Base-by-base conservation (phyloP, 495 filamentous ascomycete species). In the Penicillium paradoxum region DNA sequence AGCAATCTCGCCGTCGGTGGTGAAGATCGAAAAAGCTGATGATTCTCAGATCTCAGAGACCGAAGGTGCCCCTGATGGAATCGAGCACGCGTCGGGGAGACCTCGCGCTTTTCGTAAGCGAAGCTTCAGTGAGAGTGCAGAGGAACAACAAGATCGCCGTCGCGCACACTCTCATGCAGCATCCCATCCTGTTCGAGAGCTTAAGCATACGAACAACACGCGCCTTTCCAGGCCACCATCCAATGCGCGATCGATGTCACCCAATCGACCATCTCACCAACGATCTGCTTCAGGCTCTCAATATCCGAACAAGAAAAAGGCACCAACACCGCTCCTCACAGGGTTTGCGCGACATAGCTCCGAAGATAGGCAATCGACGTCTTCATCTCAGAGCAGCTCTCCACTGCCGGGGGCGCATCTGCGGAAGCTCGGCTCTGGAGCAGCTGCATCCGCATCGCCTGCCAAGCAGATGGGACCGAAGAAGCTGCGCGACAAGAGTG, bases 401-500 rank as follows among this genome's bases (percentile, higher is more conserved):
- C 83, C 86, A 2, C 74, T 87, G 58, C 84, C 83, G 41, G 86
- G 81, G 56, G 81, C 79, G 53, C 85, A 84, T 36, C 53, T 86
- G 30, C 83, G 85, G 32, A 86, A 80, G 57, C 70, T 88, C 36
- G 79, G 83, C 11, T 87, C 74, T 68, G 45, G 80, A 67, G 58
- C 78, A 66, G 58, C 82, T 65, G 55, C 76, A 17, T 73, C 75
- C 25, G 75, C 83, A 21, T 89, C 86, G 8, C 84, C 85, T 6
- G 82, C 80, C 5, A 87, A 86, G 53, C 69, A 69, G 1, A 79
- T 85, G 69, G 77, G 78, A 4, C 84, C 87, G 60, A 95, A 90
- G 68, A 91, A 91, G 57, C 80, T 90, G 56, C 81, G 87, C 9
- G 89, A 96, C 70, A 83, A 85, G 40, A 91, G 88, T 65, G 91